Base-by-base conservation (phyloP, 352 stramenopile species). In the Thalassiosira ordinaria region DNA sequence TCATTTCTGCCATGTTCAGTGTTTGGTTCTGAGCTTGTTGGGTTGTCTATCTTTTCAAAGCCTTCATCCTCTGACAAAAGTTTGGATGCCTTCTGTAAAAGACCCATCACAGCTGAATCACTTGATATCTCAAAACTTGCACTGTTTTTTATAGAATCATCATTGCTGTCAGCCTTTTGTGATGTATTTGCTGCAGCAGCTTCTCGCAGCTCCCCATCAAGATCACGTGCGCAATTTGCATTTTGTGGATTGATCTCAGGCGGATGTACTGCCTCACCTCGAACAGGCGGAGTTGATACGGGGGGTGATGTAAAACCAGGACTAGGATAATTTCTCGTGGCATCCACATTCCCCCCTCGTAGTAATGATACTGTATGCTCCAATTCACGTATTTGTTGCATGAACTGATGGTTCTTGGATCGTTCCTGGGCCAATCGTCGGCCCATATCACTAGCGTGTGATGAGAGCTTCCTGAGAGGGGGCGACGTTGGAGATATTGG, bases 351-450 rank as follows among this genome's bases (percentile, higher is more conserved):
- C n/a, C n/a, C n/a, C n/a, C n/a, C n/a, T n/a, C 33, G 5, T 57
- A 33, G 52, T 31, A 22, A 33, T 14, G n/a, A 14, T n/a, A 35
- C n/a, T 27, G 59, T 57, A 56, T 26, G 8, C 8, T 76, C 67
- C 52, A 73, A 66, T 47, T 71, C 70, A 22, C 31, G 53, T 51
- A 73, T 68, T 39, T 49, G 51, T 29, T 57, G 61, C 37, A 46
- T 47, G 9, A 79, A 41, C 55, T 44, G 35, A 33, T 60, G 5
- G 46, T 79, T 79, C 41, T 49, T 65, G n/a, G 51, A 60, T 20
- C 60, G 60, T 51, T 79, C 71, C 37, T 73, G 37, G 2, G 71
- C 71, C 16, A 73, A 66, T 18, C 61, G n/a, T 39, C 37, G 31
- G 0, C 59, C 59, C 35, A 71, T 41, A 16, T 71, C 31, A 26